Evolutionary conservation across 116 monocot species (phyloP).

Genomic region (Iris pallida): DNA sequence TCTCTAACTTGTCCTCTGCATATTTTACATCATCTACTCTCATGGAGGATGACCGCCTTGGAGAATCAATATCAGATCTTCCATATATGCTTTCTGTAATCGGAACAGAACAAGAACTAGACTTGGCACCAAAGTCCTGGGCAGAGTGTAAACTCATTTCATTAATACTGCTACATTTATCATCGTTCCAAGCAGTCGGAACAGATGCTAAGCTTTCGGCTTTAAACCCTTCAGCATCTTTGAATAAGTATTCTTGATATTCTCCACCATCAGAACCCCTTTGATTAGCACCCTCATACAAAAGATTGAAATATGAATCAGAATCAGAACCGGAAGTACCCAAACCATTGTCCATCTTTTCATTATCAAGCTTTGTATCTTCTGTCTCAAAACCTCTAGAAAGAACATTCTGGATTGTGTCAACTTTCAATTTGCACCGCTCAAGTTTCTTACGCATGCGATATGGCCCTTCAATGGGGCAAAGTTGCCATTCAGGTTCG

Average conservation of each 20-base stretch:
- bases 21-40: slow-evolving; percentile 44
- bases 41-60: slow-evolving; percentile 58
- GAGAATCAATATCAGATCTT: slow-evolving; percentile 75
- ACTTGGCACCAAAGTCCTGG: slow-evolving; percentile 60
- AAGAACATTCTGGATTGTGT: slow-evolving; percentile 62
- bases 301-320: slow-evolving; percentile 57
- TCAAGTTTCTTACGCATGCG: slow-evolving; percentile 98
- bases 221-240: slow-evolving; percentile 57
- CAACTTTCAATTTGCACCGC: slow-evolving; percentile 62
- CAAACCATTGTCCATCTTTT: slow-evolving; percentile 37
- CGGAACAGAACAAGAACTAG: slow-evolving; percentile 57
- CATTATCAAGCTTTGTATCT: slow-evolving; percentile 24
- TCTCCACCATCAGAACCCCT: slow-evolving; percentile 41
- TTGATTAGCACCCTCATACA: slow-evolving; percentile 38
- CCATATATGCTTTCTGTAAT: slow-evolving; percentile 58
- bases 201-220: slow-evolving; percentile 35
- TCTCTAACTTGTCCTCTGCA: slow-evolving; percentile 69
- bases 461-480: slow-evolving; percentile 95
- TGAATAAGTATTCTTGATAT: slow-evolving; percentile 46
- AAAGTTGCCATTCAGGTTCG: slow-evolving; percentile 90
- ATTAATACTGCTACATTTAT: slow-evolving; percentile 70
- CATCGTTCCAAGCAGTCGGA: slow-evolving; percentile 79
- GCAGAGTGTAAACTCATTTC: slow-evolving; percentile 88
- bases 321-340: slow-evolving; percentile 47
- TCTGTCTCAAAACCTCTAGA: slow-evolving; percentile 42